A percentile compares a stretch with the other conserved stretches of the same genome.
Evolutionary conservation across 768 basidiomycete species (phyloP).

Genomic region (Psilocybe tampanensis): DNA sequence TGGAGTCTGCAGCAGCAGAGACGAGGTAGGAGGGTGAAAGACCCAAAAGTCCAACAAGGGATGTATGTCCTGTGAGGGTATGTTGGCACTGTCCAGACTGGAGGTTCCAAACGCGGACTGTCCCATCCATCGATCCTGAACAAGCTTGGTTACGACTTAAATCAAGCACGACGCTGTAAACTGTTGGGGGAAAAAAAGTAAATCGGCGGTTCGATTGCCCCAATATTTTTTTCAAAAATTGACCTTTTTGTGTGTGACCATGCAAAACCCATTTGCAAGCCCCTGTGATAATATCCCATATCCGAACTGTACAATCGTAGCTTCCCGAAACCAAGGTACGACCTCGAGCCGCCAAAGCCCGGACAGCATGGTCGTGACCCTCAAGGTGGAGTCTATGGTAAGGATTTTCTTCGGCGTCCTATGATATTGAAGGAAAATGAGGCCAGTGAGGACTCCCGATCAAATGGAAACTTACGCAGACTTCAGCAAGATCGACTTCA

Average conservation of each 20-base stretch:
- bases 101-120: conserved; percentile 93
- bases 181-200: conserved; percentile 37
- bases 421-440: conserved; percentile 12
- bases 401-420: conserved; percentile 75
- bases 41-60: conserved; percentile 91
- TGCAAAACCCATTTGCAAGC: conserved; percentile 77
- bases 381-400: conserved; percentile 84
- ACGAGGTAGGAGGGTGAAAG: conserved; percentile 90
- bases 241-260: conserved; percentile 93
- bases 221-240: conserved; percentile 6
- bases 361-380: conserved; percentile 91
- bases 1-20: conserved; percentile 95
- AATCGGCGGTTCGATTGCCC: background rate
- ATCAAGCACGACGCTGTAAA: conserved; percentile 95
- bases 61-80: conserved; percentile 88
- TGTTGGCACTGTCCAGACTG: conserved; percentile 79
- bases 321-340: conserved; percentile 92
- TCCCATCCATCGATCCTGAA: conserved; percentile 98
- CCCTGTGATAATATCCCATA: conserved; percentile 93
- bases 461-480: conserved; percentile 35
- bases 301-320: conserved; percentile 92
- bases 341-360: conserved; percentile 90
- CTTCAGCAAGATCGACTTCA: conserved; percentile 56
- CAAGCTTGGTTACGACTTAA: conserved; percentile 85
- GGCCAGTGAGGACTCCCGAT: background rate